Conservation (phyloP, 352 stramenopile species). For the Phytophthora quininea region DNA sequence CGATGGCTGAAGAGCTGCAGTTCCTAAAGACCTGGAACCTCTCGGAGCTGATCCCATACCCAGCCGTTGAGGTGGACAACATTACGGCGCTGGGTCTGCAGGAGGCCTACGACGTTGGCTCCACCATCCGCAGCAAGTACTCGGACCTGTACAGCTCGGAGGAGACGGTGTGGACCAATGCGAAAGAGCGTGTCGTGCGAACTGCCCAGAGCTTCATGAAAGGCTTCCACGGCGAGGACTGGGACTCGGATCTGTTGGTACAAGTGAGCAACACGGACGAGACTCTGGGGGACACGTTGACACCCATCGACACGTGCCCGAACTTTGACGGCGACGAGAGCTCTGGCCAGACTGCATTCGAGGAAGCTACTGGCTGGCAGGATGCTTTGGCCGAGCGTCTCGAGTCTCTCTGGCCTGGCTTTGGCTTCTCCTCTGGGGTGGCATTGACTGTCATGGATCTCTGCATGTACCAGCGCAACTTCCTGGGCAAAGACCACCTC, state of each 20-base stretch:
- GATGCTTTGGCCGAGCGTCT: slow-evolving; percentile 35
- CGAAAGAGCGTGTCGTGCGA: slow-evolving; percentile 56
- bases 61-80: slow-evolving; percentile 53
- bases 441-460: slow-evolving; percentile 56
- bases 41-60: slow-evolving; percentile 39
- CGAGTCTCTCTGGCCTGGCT: slow-evolving; percentile 44
- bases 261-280: slow-evolving; percentile 49
- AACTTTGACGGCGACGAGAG: slow-evolving; percentile 40
- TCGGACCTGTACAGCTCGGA: slow-evolving; percentile 44
- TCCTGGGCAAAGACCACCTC: slow-evolving; percentile 41
- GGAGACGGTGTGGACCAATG: slow-evolving; percentile 54
- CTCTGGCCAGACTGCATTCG: slow-evolving; percentile 38
- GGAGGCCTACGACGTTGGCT: slow-evolving; percentile 49
- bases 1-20: slow-evolving; percentile 40
- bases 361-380: slow-evolving; percentile 31
- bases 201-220: slow-evolving; percentile 59
- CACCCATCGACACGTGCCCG: slow-evolving; percentile 56
- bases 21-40: slow-evolving; percentile 58
- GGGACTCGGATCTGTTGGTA: slow-evolving; percentile 31
- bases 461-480: slow-evolving; percentile 64
- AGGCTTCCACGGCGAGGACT: slow-evolving; percentile 46
- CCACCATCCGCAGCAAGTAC: slow-evolving; percentile 47
- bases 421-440: slow-evolving; percentile 43
- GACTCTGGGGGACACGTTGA: slow-evolving; percentile 52
- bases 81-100: slow-evolving; percentile 52